Evolutionary conservation across 441 rosid species (phyloP), one percentile per base, ranked within the genome.

Genomic region (Omphalea diandra): DNA sequence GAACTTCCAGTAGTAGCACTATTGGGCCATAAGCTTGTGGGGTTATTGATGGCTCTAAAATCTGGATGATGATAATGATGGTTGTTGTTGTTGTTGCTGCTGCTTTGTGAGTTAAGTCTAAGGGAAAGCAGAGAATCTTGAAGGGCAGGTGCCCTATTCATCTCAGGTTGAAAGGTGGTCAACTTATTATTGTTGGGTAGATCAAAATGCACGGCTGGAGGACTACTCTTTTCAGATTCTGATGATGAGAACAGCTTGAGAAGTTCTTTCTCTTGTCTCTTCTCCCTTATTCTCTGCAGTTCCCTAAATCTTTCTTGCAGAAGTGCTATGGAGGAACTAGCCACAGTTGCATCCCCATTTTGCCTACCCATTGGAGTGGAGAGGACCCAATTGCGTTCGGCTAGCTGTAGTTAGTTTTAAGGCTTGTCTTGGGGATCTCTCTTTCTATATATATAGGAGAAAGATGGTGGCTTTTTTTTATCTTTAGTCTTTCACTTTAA

Each of bases 281-380:
- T 84, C 77, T 87, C 90, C 75, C 81, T 84, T 63, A 63, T 82
- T 76, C 79, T 86, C 76, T 89, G 84, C 22, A 89, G 79, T 72
- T 85, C 78, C 20, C 81, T 82, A 63, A 89, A 89, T 71, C 94
- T 83, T 70, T 87, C 87, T 75, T 84, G 94, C 43, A 87, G 77
- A 40, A 89, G 86, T 41, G 92, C 95, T 29, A 89, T 86, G 38
- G 95, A 89, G 68, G 95, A 85, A 67, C 38, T 79, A 56, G 71
- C 84, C 76, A 75, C 20, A 14, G 79, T 72, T 24, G 82, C 72
- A 62, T 86, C 86, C 35, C 78, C 67, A 63, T 73, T 75, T 70
- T 82, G 78, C 78, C 84, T 84, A 20, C 86, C 83, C 91, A 85
- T 85, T 31, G n/a, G n/a, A n/a, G n/a, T 29, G 31, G 66, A 67